Conservation (phyloP, 2,329 filamentous ascomycete genomes). For the Trichoderma lentiforme region DNA sequence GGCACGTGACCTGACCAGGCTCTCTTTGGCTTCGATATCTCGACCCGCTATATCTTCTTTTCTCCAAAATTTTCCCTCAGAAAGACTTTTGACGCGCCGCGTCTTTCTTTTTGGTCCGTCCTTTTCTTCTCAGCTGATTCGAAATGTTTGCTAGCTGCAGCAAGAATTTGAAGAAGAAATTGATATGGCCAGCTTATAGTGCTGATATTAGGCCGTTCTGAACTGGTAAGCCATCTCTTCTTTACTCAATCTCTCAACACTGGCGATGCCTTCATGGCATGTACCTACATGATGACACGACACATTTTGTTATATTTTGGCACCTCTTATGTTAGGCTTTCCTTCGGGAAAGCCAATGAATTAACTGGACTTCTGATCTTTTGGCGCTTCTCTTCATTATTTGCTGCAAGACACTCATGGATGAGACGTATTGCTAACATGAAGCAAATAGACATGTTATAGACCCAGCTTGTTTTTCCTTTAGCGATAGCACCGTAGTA, state of each 20-base stretch:
- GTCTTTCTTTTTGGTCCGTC: neutral
- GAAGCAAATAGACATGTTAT: neutral
- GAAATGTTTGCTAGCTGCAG: neutral
- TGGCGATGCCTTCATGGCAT: conserved; percentile 15
- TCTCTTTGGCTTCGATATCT: neutral
- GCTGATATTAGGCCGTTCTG: neutral
- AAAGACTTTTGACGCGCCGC: neutral
- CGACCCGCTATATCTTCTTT: neutral
- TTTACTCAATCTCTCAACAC: neutral
- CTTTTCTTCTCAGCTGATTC: neutral
- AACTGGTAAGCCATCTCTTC: conserved; percentile 34
- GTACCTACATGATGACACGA: conserved; percentile 64
- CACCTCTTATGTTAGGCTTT: conserved; percentile 91
- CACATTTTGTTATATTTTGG: conserved; percentile 61
- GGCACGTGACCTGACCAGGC: conserved; percentile 4
- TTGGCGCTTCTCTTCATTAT: conserved; percentile 16
- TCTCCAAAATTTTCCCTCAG: neutral
- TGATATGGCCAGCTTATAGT: neutral
- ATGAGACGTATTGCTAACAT: conserved; percentile 12
- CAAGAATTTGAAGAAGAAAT: neutral
- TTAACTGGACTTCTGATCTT: conserved; percentile 78
- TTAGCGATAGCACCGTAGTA: conserved; percentile 14
- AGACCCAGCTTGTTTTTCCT: neutral
- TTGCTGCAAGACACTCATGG: neutral
- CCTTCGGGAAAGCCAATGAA: conserved; percentile 62